Percentiles rank a stretch among this genome's conserved stretches.
Evolutionary conservation across 73 alveolate species (phyloP).

Genomic region (Tetrahymena borealis): DNA sequence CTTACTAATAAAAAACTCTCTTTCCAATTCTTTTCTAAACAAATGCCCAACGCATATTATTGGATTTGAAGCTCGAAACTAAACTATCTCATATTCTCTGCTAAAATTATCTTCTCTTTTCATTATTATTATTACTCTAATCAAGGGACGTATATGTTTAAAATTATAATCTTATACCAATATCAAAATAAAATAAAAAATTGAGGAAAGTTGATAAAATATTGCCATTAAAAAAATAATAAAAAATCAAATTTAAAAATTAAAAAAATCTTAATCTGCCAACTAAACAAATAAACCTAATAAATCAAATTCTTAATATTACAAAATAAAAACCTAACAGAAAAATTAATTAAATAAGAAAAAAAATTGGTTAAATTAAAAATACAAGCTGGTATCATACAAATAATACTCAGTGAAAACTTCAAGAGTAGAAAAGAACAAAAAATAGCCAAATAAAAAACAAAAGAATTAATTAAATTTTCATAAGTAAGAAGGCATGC

Average conservation of each 20-base stretch:
- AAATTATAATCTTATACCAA: not conserved
- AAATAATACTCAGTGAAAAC: not conserved
- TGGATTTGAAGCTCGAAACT: not conserved
- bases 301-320: not conserved
- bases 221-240: not conserved
- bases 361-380: not conserved
- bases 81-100: not conserved
- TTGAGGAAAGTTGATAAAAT: not conserved
- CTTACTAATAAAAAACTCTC: not conserved
- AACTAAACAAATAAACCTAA: not conserved
- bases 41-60: not conserved
- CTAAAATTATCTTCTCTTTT: not conserved
- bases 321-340: not conserved
- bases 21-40: not conserved
- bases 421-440: not conserved
- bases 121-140: not conserved
- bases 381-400: not conserved
- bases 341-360: not conserved
- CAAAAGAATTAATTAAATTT: too few relatives aligned
- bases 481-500: too few relatives aligned
- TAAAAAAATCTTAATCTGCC: not conserved
- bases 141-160: slow-evolving; percentile 2
- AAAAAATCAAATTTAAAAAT: not conserved
- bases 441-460: not conserved
- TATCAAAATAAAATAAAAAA: not conserved